phyloP scores from a whole-genome alignment of 2,329 filamentous ascomycete species.

The Beauveria caledonica region DNA sequence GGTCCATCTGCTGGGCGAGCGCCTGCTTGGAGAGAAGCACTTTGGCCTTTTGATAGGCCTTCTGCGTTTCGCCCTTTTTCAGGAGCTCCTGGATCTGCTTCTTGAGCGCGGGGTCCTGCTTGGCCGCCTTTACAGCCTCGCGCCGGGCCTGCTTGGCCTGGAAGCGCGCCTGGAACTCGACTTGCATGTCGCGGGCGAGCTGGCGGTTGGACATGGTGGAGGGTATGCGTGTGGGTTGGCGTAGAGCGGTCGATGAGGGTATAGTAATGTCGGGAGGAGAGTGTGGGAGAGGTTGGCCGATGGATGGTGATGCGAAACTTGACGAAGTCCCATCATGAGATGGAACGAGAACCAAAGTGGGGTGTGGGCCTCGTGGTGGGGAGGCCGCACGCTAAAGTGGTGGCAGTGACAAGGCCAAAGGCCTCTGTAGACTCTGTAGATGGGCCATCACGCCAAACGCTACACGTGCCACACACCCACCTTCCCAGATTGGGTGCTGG shows the following conservation, averaged over 20 bases:
- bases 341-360: neutral
- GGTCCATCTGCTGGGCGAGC: conserved; percentile 55
- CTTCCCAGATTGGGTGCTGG: too few species aligned
- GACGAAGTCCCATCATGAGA: neutral
- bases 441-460: too few species aligned
- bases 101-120: conserved; percentile 52
- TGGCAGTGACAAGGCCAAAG: neutral
- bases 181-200: conserved; percentile 51
- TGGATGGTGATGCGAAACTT: neutral
- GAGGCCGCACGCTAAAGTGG: conserved; percentile 2
- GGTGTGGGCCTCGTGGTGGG: neutral
- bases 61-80: conserved; percentile 55
- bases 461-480: too few species aligned
- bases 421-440: neutral
- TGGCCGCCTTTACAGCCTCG: conserved; percentile 52
- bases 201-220: conserved; percentile 50
- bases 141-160: conserved; percentile 55
- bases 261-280: neutral
- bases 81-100: conserved; percentile 57
- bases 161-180: conserved; percentile 56
- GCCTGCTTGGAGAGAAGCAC: conserved; percentile 54
- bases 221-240: neutral
- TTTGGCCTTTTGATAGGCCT: conserved; percentile 56
- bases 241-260: neutral
- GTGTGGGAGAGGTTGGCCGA: neutral